A percentile compares a stretch with the other conserved stretches of the same genome.
Conservation (phyloP, 2,329 filamentous ascomycete species). For the Pseudogymnoascus sp. region DNA sequence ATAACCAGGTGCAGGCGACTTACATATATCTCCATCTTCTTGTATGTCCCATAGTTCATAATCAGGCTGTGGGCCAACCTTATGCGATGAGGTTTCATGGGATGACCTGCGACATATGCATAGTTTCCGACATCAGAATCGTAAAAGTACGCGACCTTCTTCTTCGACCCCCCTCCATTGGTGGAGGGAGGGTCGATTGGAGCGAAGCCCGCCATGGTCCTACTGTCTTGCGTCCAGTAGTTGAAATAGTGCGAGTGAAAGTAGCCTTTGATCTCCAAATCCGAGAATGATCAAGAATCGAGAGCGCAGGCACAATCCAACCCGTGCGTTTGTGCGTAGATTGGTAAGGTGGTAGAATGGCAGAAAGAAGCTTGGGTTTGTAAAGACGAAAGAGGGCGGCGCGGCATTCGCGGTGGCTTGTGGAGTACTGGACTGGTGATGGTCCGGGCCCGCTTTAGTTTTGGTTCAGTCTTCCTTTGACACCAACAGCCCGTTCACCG, state of each 20-base stretch:
- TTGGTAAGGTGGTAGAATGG: background rate
- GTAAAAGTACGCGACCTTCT: conserved; percentile 96
- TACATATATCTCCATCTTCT: conserved; percentile 93
- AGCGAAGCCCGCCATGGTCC: conserved; percentile 33
- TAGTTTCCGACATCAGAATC: conserved; percentile 98
- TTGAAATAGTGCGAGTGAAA: background rate
- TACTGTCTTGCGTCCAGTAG: background rate
- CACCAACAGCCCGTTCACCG: background rate
- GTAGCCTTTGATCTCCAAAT: background rate
- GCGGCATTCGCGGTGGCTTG: conserved; percentile 2
- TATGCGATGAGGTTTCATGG: conserved; percentile 97
- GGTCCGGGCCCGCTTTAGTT: conserved; percentile 5
- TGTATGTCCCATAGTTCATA: conserved; percentile 90
- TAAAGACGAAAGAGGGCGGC: background rate
- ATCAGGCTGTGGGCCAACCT: conserved; percentile 92
- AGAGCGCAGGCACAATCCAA: background rate
- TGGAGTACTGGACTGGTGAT: conserved; percentile 5
- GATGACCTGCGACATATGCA: conserved; percentile 91
- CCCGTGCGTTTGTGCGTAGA: background rate
- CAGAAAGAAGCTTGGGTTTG: conserved; percentile 7
- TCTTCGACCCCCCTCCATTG: conserved; percentile 48
- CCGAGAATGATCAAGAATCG: background rate
- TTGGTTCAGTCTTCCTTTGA: background rate
- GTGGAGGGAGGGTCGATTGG: conserved; percentile 44
- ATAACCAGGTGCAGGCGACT: conserved; percentile 33